Evolutionary conservation across 139 green algal species (phyloP).

Genomic region (Micractinium sp.): DNA sequence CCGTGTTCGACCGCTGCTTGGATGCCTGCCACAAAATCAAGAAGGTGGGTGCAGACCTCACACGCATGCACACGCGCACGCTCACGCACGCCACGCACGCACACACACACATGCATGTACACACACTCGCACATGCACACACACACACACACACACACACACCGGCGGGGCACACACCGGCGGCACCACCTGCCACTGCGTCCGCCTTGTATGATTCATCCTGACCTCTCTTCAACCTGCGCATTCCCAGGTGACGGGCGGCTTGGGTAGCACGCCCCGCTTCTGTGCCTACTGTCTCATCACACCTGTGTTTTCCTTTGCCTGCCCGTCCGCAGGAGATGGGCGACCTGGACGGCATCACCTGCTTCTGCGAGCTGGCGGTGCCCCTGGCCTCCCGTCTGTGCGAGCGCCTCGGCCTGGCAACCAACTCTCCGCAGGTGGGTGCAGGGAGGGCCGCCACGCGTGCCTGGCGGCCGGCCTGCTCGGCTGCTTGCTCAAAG

Average conservation of each 20-base stretch:
- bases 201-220: background rate
- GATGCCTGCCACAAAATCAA: slow-evolving; percentile 57
- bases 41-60: slow-evolving; percentile 28
- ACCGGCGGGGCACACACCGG: no score
- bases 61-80: no score
- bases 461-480: no score
- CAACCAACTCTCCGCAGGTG: slow-evolving; percentile 54
- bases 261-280: background rate
- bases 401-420: slow-evolving; percentile 82
- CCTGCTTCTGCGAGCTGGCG: slow-evolving; percentile 91
- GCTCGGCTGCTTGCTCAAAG: no score
- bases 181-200: background rate
- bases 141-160: no score
- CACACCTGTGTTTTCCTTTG: no score
- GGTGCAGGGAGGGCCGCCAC: background rate
- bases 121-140: no score
- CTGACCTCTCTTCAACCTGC: background rate
- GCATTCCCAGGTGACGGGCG: background rate
- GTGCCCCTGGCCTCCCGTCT: slow-evolving; percentile 83
- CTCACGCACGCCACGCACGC: no score
- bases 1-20: slow-evolving; percentile 82
- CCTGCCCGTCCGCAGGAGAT: no score
- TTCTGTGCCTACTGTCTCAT: background rate
- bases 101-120: no score
- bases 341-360: slow-evolving; percentile 83